These are phyloP conservation scores for Ambrosiella beaveri DNA, from an alignment of 2,329 filamentous ascomycete genomes.

Conservation along the genomic window DNA sequence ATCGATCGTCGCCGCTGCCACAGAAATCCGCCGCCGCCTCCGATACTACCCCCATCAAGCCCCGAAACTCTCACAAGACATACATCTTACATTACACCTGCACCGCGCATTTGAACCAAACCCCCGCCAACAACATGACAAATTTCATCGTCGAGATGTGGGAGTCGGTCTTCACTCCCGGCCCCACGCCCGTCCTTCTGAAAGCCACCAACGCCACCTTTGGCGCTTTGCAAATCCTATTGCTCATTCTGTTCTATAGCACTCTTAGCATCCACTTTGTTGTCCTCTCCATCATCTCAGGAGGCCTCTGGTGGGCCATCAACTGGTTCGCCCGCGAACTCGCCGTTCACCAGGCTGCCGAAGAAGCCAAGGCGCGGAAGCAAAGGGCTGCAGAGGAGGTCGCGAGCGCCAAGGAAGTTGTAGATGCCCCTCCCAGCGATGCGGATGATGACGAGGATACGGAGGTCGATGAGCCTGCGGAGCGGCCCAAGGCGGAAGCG, in stretches of 20 bases:
- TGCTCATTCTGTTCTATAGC: slow-evolving; percentile 56
- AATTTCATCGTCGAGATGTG: slow-evolving; percentile 60
- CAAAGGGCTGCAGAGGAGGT: slow-evolving; percentile 23
- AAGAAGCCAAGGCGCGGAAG: slow-evolving; percentile 18
- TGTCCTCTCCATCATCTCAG: slow-evolving; percentile 62
- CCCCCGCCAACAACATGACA: slow-evolving; percentile 27
- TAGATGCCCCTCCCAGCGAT: slow-evolving; percentile 13
- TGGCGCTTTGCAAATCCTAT: slow-evolving; percentile 62
- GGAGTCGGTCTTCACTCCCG: slow-evolving; percentile 85
- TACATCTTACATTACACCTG: too few species aligned
- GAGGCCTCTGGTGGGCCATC: slow-evolving; percentile 76
- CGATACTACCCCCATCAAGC: too few species aligned
- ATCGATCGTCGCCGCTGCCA: too few species aligned
- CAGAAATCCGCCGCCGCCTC: too few species aligned
- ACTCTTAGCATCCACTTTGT: slow-evolving; percentile 84
- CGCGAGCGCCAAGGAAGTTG: slow-evolving; percentile 23
- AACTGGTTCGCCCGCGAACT: slow-evolving; percentile 85
- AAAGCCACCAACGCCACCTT: slow-evolving; percentile 84
- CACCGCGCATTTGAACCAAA: too few species aligned
- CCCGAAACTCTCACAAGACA: too few species aligned
- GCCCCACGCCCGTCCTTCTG: slow-evolving; percentile 72
- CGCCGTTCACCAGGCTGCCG: slow-evolving; percentile 25
- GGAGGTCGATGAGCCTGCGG: slow-evolving; percentile 28
- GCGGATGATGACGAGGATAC: slow-evolving; percentile 29
- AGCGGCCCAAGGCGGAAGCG: slow-evolving; percentile 11